A percentile compares a stretch with the other conserved stretches of the same genome.
Conservation (phyloP, 108 stramenopile species). For the Discostella pseudostelligera region DNA sequence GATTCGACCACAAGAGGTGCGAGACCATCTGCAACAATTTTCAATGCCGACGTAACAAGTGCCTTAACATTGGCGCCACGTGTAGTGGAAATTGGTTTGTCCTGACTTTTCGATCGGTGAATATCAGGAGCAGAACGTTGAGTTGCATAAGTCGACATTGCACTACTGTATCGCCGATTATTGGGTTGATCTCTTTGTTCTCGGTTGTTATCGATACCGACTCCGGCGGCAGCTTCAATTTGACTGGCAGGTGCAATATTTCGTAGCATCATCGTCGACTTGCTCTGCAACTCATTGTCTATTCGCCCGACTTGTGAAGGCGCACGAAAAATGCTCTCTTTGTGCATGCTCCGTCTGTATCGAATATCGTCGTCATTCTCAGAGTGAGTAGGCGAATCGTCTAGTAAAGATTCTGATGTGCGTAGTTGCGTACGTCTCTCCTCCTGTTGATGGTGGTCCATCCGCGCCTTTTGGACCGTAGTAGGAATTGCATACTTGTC, state of each 20-base stretch:
- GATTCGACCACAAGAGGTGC: constrained; percentile 8
- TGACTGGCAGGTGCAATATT: constrained; percentile 5
- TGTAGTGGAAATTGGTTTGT: background rate
- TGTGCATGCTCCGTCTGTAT: background rate
- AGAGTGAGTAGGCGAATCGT: constrained; percentile 4
- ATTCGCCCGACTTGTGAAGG: background rate
- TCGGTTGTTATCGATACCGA: background rate
- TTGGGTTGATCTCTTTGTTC: background rate
- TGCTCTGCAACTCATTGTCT: background rate
- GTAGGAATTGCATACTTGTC: constrained; percentile 14
- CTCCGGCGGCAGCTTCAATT: background rate
- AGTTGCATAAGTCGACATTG: constrained; percentile 1
- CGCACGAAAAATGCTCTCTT: constrained; percentile 5
- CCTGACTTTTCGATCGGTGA: background rate
- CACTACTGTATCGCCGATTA: constrained; percentile 3
- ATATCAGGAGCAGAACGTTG: background rate
- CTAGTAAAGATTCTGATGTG: constrained; percentile 6
- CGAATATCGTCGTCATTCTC: constrained; percentile 4
- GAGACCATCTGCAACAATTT: constrained; percentile 6
- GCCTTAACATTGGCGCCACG: constrained; percentile 2
- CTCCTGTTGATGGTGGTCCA: background rate
- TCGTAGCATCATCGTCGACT: constrained; percentile 3
- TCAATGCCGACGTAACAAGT: constrained; percentile 12
- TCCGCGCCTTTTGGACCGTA: constrained; percentile 9
- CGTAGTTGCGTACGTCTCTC: constrained; percentile 10